Base-by-base conservation (phyloP, 257 asterid genomes). In the Nicotiana undulata region DNA sequence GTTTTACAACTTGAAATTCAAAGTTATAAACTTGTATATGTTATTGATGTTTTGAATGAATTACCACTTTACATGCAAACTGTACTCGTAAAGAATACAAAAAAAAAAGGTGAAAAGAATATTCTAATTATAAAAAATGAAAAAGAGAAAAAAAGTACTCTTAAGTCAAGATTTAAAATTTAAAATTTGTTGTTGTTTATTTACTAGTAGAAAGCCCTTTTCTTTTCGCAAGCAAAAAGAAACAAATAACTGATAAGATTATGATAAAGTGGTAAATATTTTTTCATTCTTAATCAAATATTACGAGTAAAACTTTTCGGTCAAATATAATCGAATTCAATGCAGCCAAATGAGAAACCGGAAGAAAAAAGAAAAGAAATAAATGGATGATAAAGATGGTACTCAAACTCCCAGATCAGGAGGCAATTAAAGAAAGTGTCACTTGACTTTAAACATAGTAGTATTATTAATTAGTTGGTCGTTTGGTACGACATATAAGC, bases 191-290 rank as follows among this genome's bases (percentile, higher is more conserved):
- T 4, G 32, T 29, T 29, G 32, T 29, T 29, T 29, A 29, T 29
- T 29, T 29, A 4, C 32, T 29, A 29, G 18, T 31, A 18, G 17
- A 32, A 18, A 66, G 13, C 53, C 28, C 55, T 12, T 51, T 51
- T 12, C 55, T 34, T 34, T 15, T 15, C n/a, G 29, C 64, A 59
- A 59, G 61, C 10, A n/a, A 20, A 59, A 59, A 28, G 20, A 28
- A 40, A 37, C 44, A 6, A 37, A 37, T 37, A 1, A 37, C 10
- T 9, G 2, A 37, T 7, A 2, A 40, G 49, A 40, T 40, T 40
- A 40, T 3, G 1, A 0, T 40, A 0, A 3, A 40, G 3, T 8
- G 3, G 0, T 40, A 40, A 9, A 1, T 40, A 9, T 0, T 40
- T 0, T 9, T 40, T 2, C 2, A 9, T 40, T 0, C 2, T 2